Percentiles rank a stretch among this genome's conserved stretches.
Evolutionary conservation across 768 basidiomycete genomes (phyloP).

Genomic region (Hygrophorus russula): DNA sequence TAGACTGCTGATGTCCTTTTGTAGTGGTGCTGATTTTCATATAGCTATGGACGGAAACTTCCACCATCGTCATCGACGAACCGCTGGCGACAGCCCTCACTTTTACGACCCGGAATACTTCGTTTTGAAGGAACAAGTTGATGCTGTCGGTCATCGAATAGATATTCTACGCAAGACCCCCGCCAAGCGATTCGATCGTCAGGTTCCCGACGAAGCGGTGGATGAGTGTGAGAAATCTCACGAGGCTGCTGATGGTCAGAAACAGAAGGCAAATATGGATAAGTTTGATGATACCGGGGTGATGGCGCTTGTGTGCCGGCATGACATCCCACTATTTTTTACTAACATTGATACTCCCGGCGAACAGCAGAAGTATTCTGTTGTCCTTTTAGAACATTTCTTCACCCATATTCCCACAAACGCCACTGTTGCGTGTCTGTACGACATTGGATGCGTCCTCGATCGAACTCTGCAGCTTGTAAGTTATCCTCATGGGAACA

Average conservation of each 20-base stretch:
- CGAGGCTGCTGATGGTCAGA: conserved; percentile 16
- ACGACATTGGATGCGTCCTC: conserved; percentile 21
- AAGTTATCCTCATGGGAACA: conserved; percentile 6
- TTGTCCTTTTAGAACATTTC: conserved; percentile 18
- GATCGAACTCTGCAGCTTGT: conserved; percentile 13
- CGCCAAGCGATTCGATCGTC: neutral
- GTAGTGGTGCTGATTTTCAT: conserved; percentile 26
- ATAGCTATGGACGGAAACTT: conserved; percentile 22
- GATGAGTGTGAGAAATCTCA: conserved; percentile 16
- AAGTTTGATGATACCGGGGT: conserved; percentile 15
- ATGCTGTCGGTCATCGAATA: conserved; percentile 12
- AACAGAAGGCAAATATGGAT: conserved; percentile 10
- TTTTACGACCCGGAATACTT: conserved; percentile 15
- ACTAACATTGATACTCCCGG: conserved; percentile 22
- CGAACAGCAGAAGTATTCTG: conserved; percentile 18
- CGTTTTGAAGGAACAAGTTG: conserved; percentile 13
- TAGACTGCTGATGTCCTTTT: neutral
- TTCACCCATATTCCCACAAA: conserved; percentile 15
- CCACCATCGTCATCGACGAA: conserved; percentile 12
- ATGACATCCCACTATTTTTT: conserved; percentile 20
- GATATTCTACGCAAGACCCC: conserved; percentile 7
- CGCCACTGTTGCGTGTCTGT: conserved; percentile 10
- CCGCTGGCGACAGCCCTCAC: conserved; percentile 13
- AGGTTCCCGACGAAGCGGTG: conserved; percentile 14
- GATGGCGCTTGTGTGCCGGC: conserved; percentile 21